phyloP scores from a whole-genome alignment of 2,329 filamentous ascomycete species.

The Exophiala bonariae region DNA sequence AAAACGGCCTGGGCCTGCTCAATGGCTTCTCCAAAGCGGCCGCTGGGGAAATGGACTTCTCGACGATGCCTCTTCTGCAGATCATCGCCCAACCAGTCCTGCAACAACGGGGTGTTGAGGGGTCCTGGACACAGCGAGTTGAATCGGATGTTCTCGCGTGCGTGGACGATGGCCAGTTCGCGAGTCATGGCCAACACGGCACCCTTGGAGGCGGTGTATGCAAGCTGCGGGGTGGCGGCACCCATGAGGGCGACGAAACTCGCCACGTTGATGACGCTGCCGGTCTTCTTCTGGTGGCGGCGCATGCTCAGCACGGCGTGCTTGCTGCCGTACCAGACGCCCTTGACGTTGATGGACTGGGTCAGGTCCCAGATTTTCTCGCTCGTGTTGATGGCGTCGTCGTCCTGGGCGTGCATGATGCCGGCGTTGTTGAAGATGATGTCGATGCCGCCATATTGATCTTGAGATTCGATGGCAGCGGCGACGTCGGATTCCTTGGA shows the following conservation, averaged over 20 bases:
- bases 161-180: conserved; percentile 86
- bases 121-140: conserved; percentile 89
- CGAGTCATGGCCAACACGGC: conserved; percentile 87
- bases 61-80: conserved; percentile 75
- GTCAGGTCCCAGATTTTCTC: conserved; percentile 94
- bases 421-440: conserved; percentile 97
- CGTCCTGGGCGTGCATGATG: conserved; percentile 87
- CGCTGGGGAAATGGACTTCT: conserved; percentile 85
- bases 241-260: conserved; percentile 29
- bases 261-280: conserved; percentile 44
- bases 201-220: conserved; percentile 92
- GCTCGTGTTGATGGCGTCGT: conserved; percentile 77
- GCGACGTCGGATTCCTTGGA: conserved; percentile 80
- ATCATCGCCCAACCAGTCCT: conserved; percentile 93
- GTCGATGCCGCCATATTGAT: conserved; percentile 84
- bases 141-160: conserved; percentile 84
- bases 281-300: conserved; percentile 73
- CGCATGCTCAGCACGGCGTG: conserved; percentile 82
- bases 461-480: conserved; percentile 70
- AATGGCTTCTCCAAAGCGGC: conserved; percentile 87
- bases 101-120: conserved; percentile 85
- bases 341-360: conserved; percentile 94
- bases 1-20: conserved; percentile 89
- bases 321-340: conserved; percentile 95
- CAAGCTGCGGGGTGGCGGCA: conserved; percentile 39